Evolutionary conservation across 371 early-diverging fungal species (phyloP), one percentile per base, ranked within the genome.

Genomic region (Mortierella sp.): DNA sequence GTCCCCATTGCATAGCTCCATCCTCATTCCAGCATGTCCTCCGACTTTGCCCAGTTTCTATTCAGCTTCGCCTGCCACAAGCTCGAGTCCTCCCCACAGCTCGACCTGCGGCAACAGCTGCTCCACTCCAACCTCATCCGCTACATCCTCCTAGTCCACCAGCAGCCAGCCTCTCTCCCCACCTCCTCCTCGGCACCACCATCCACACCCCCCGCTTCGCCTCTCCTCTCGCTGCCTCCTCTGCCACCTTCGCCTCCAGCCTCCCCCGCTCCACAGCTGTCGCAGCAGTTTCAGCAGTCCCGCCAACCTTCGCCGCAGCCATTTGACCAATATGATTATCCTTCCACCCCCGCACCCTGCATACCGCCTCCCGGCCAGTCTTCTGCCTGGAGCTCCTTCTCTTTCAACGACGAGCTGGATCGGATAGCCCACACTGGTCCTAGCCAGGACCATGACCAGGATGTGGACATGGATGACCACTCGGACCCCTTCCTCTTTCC

Each of bases 51-150:
- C 27, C 57, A 65, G 34, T 60, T 60, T 40, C 57, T 73, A 25
- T 67, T 67, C 60, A 59, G 59, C 63, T 73, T 63, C 48, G 74
- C 74, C 37, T 63, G 74, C 63, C 62, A 59, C 57, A 73, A 73
- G 37, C 74, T 73, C 52, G 67, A 73, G 45, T 40, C 67, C 13
- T 57, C 44, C 9, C 67, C 74, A 27, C 63, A 73, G 31, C 67
- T 72, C 28, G 73, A 72, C 62, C 46, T 73, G 51, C 74, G 74
- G 34, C 74, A 73, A 37, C 67, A 56, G 48, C 60, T 73, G 14
- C 74, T 73, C 28, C 74, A 73, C 48, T 67, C 74, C 14, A 73
- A 73, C 51, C 74, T 73, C 45, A 67, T 73, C 45, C 62, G 74
- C 21, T 67, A 67, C 39, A 73, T 73, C 54, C 74, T 73, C 21